phyloP scores from a whole-genome alignment of 495 filamentous ascomycete species.

The Talaromyces borbonicus region DNA sequence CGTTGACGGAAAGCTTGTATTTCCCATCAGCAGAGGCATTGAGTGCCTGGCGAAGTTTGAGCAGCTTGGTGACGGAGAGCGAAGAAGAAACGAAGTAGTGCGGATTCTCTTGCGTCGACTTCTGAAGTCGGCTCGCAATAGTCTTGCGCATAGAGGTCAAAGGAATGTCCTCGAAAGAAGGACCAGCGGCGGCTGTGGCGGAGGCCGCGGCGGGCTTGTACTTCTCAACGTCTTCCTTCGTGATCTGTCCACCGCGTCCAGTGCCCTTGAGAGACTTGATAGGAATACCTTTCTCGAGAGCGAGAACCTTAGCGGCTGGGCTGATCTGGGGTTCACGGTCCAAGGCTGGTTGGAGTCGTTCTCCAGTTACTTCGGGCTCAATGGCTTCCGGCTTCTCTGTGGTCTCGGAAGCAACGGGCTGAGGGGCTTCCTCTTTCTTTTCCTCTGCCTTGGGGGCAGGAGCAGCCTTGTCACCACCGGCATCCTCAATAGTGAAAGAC shows the following conservation, averaged over 20 bases:
- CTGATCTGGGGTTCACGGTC: conserved; percentile 67
- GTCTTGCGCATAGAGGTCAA: conserved; percentile 94
- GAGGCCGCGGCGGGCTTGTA: conserved; percentile 44
- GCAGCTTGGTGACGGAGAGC: conserved; percentile 84
- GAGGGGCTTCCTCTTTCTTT: conserved; percentile 44
- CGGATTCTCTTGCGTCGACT: conserved; percentile 86
- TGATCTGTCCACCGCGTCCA: conserved; percentile 77
- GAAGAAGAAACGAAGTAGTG: conserved; percentile 92
- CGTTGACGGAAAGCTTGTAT: conserved; percentile 98
- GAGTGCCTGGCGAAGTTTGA: conserved; percentile 90
- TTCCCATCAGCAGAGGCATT: conserved; percentile 81
- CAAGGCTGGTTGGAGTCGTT: conserved; percentile 70
- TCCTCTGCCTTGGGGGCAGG: conserved; percentile 44
- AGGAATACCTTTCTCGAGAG: conserved; percentile 75
- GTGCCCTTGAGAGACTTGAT: conserved; percentile 78
- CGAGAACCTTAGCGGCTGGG: conserved; percentile 68
- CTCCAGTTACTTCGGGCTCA: conserved; percentile 66
- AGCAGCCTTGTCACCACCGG: conserved; percentile 68
- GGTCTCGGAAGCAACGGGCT: conserved; percentile 42
- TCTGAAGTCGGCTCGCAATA: conserved; percentile 81
- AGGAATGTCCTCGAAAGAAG: conserved; percentile 75
- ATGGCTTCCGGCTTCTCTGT: conserved; percentile 48
- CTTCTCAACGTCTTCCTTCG: conserved; percentile 89
- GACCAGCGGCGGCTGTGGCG: conserved; percentile 44
- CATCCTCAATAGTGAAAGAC: conserved; percentile 78